Base-by-base conservation (phyloP, 2,329 filamentous ascomycete species). In the Rasamsonia emersonii region DNA sequence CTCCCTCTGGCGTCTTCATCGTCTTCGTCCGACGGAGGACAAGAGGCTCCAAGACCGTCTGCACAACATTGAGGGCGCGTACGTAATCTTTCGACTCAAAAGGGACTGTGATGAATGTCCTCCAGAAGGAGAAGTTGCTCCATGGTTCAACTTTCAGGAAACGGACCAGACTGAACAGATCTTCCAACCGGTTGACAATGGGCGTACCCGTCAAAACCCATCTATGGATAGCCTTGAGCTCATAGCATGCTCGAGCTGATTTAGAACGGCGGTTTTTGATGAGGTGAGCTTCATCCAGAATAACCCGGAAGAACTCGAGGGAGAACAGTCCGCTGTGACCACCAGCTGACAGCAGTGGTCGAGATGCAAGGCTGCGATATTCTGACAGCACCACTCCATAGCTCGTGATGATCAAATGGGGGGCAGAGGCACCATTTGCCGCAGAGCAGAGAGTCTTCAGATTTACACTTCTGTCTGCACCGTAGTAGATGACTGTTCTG, bases 81-180 rank as follows among this genome's bases (percentile, higher is more conserved):
- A 95, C 77, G 52, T 93, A 95, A 41, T 98, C 83, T 44, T 91
- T 91, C 0, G 86, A 89, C 56, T 98, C 91, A 43, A 98, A 98
- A 0, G 91, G 91, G 1, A 93, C 80, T 0, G 91, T 98, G 51
- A 98, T 96, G 55, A 98, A 98, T 0, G 91, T 96, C 54, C 88
- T 88, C 91, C 91, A 98, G 62, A 94, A 98, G 0, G 88, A 94
- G 57, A 98, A 98, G 56, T 96, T 96, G 50, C 82, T 91, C 91
- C 91, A 98, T 0, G 91, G 91, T 54, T 96, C 89, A 3, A 98
- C 91, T 35, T 85, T 79, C 8, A 98, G 65, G 60, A 96, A 98
- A 3, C 85, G 78, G 9, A 96, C 85, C 21, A 98, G 64, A 50
- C 85, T 93, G 62, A 95, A 96, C 9, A 98, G 65, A 58, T 96